These are phyloP conservation scores for Domatiomyces globalis DNA, from an alignment of 2,329 filamentous ascomycete species.

Conservation along the genomic window DNA sequence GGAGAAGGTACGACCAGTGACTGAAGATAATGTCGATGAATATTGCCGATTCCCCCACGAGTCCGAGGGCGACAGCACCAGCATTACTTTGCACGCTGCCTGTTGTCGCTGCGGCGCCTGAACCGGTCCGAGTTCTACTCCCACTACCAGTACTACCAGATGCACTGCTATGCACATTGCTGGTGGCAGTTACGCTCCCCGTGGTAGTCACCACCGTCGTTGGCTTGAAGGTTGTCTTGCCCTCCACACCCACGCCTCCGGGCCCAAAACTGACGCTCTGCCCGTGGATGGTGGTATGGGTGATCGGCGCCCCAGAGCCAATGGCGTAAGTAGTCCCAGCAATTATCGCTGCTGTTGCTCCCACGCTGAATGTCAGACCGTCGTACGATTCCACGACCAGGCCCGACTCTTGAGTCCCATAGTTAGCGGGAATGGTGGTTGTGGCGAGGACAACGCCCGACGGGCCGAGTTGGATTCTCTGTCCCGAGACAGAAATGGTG, in stretches of 20 bases:
- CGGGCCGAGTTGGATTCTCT: slow-evolving; percentile 16
- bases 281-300: slow-evolving; percentile 34
- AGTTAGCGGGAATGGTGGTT: slow-evolving; percentile 14
- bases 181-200: background rate
- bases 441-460: slow-evolving; percentile 16
- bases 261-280: slow-evolving; percentile 41
- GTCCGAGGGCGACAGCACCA: background rate
- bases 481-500: slow-evolving; percentile 15
- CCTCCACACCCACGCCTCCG: slow-evolving; percentile 32
- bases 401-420: slow-evolving; percentile 1
- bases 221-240: background rate
- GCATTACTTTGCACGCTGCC: background rate
- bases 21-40: background rate
- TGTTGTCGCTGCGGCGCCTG: background rate
- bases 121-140: background rate
- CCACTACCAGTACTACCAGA: background rate
- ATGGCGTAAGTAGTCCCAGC: slow-evolving; percentile 39
- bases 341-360: slow-evolving; percentile 28
- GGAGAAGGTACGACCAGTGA: background rate
- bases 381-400: slow-evolving; percentile 12
- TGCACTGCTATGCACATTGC: background rate
- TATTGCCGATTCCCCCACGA: background rate
- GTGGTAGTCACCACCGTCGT: background rate
- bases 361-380: slow-evolving; percentile 17
- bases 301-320: slow-evolving; percentile 29